Conservation (phyloP, 805 yeast genomes). For the Candida sonorensis region DNA sequence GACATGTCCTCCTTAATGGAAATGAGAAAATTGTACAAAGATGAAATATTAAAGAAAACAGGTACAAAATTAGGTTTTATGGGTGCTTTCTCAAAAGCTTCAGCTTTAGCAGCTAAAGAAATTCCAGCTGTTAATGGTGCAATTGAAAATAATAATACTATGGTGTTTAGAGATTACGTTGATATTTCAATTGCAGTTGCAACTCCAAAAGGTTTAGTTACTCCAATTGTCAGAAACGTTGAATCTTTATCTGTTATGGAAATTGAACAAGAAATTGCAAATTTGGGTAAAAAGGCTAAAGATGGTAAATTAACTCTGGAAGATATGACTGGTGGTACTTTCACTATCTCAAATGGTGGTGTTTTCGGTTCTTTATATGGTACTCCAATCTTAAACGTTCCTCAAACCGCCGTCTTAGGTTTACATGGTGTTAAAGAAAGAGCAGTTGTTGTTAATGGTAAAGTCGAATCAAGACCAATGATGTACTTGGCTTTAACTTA, state of each 20-base stretch:
- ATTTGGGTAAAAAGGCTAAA: slow-evolving; percentile 87
- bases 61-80: slow-evolving; percentile 96
- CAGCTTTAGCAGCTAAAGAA: slow-evolving; percentile 87
- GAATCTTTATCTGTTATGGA: slow-evolving; percentile 85
- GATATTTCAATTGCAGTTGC: slow-evolving; percentile 97
- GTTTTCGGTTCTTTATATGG: slow-evolving; percentile 97
- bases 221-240: slow-evolving; percentile 96
- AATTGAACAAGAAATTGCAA: slow-evolving; percentile 78
- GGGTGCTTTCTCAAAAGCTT: slow-evolving; percentile 97
- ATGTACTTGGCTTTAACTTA: slow-evolving; percentile 98
- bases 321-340: slow-evolving; percentile 99
- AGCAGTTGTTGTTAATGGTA: slow-evolving; percentile 94
- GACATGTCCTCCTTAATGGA: slow-evolving; percentile 91
- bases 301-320: slow-evolving; percentile 94
- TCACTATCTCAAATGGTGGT: slow-evolving; percentile 98
- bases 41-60: slow-evolving; percentile 87
- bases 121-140: slow-evolving; percentile 94
- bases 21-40: slow-evolving; percentile 95
- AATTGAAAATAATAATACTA: slow-evolving; percentile 85
- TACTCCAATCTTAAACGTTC: slow-evolving; percentile 96
- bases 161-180: slow-evolving; percentile 93
- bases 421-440: slow-evolving; percentile 97
- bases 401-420: slow-evolving; percentile 97
- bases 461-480: slow-evolving; percentile 97
- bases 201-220: slow-evolving; percentile 97